Percentiles rank a stretch among this genome's conserved stretches.
Conservation (phyloP, 257 asterid genomes). For the Solanum chiquidenum region DNA sequence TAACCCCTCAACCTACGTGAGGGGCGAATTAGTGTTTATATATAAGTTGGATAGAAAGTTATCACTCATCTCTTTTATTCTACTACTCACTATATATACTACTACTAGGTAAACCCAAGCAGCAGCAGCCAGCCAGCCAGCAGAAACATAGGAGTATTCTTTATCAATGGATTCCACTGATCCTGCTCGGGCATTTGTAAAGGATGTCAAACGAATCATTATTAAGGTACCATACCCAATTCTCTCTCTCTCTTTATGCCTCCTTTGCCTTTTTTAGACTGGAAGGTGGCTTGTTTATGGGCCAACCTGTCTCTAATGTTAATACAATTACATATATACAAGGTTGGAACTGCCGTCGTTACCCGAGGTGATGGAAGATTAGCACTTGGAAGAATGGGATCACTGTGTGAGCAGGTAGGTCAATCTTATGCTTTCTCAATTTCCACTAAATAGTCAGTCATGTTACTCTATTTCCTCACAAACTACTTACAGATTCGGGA, state of each 20-base stretch:
- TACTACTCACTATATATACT: background rate
- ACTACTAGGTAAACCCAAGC: background rate
- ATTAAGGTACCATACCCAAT: conserved; percentile 23
- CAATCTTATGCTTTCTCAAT: background rate
- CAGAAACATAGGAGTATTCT: background rate
- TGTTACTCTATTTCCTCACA: conserved; percentile 9
- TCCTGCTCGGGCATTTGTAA: conserved; percentile 39
- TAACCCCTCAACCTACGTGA: background rate
- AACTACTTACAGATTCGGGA: conserved; percentile 68
- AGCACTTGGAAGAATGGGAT: conserved; percentile 95
- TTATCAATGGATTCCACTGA: conserved; percentile 20
- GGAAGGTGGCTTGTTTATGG: background rate
- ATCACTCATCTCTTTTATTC: background rate
- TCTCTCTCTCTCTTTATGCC: background rate
- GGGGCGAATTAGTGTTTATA: background rate
- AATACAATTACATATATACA: background rate
- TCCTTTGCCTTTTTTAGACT: background rate
- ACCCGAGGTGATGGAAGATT: conserved; percentile 68
- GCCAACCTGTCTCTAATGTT: background rate
- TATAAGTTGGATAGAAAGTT: background rate
- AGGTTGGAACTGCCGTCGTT: conserved; percentile 92
- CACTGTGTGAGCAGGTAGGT: conserved; percentile 99
- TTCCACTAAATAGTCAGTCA: background rate
- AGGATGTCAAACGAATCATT: conserved; percentile 37
- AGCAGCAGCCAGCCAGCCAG: background rate